Base-by-base conservation (phyloP, 305 asterid genomes). In the Fraxinus latifolia region DNA sequence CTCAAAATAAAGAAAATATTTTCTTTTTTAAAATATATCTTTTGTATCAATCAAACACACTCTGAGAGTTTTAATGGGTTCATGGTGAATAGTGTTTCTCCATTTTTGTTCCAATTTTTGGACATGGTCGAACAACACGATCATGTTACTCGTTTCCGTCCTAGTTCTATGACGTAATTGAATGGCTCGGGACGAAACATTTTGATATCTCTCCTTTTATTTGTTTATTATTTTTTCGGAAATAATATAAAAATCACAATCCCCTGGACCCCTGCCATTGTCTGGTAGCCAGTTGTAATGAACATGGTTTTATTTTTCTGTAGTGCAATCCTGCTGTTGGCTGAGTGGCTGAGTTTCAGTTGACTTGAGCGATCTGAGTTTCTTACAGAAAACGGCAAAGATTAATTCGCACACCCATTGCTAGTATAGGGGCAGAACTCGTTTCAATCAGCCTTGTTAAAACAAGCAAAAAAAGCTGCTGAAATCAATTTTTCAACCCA, bases 391-490 rank as follows among this genome's bases (percentile, higher is more conserved):
- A 79, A 9, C 65, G 47, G 6, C 31, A 19, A 78, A 25, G 29
- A 27, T 27, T 27, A 27, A 27, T 27, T 27, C 29, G 29, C 29
- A 27, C 29, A 27, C 29, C 29, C 29, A 60, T 44, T 27, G 32
- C 82, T 68, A 27, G 19, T 17, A n/a, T n/a, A 4, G 50, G 33
- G 17, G 19, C 32, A 9, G 39, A 31, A 25, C 9, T n/a, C 77
- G 74, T 79, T 79, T 34, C 39, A 70, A 42, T 62, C 79, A 19
- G 14, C 17, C 29, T 70, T 29, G 27, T 37, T 81, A 70, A 72
- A 81, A 76, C 79, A 36, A 79, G 81, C 79, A 36, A 36, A 65
- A 68, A 27, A 74, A 60, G 72, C 80, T 23, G 76, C 83, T 71
- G 21, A 34, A 27, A 81, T 77, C 58, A 58, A 82, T 55, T 6